These are phyloP conservation scores for Echinochloa phyllopogon DNA, from an alignment of 176 grass and related monocot genomes.

Conservation along the genomic window DNA sequence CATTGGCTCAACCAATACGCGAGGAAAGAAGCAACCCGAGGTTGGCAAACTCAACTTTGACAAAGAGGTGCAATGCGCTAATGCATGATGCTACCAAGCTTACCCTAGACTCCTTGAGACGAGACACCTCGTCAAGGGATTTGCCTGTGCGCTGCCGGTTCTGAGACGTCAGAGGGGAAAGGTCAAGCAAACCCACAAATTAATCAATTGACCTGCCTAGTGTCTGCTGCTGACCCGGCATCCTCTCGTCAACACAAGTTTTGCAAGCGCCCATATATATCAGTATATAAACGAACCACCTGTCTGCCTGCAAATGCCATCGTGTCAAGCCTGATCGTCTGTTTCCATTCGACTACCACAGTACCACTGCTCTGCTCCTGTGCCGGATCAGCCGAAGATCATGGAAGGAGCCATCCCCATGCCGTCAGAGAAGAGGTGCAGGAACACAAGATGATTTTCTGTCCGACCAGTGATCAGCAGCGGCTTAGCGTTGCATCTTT, in stretches of 20 bases:
- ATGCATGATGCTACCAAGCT: slow-evolving; percentile 8
- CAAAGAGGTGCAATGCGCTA: background rate
- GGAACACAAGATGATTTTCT: background rate
- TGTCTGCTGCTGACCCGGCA: background rate
- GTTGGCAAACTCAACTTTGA: background rate
- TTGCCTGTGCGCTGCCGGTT: background rate
- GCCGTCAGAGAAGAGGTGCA: background rate
- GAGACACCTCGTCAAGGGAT: background rate
- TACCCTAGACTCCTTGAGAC: background rate
- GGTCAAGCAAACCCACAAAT: background rate
- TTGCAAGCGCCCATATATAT: background rate
- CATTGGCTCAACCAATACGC: background rate
- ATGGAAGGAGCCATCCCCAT: slow-evolving; percentile 27
- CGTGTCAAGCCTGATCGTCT: background rate
- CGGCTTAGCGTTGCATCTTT: background rate
- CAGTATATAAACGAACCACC: background rate
- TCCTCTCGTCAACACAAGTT: background rate
- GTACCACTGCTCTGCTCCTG: background rate
- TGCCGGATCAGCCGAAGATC: background rate
- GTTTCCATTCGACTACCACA: background rate
- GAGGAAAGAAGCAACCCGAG: background rate
- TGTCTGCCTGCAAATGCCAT: background rate
- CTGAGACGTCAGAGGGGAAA: background rate
- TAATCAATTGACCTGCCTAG: background rate
- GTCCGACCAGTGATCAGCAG: background rate